Base-by-base conservation (phyloP, 352 stramenopile species). In the Globisporangium spinosum region DNA sequence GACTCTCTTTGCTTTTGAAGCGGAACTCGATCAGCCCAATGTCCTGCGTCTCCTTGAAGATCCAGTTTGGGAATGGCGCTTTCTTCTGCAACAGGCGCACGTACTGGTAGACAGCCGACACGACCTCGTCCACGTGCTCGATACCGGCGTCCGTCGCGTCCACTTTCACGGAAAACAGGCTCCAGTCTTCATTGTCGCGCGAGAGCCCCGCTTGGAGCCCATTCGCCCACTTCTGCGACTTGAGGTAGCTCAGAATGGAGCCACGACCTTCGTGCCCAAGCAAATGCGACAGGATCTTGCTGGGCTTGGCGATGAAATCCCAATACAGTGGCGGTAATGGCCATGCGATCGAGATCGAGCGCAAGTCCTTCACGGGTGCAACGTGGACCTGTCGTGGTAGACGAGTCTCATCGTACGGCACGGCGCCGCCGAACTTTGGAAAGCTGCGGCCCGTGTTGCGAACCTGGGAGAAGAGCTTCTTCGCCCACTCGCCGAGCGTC, bases 221-320 rank as follows among this genome's bases (percentile, higher is more conserved):
- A 81, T 95, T 80, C 1, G 80, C 84, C 82, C 82, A 91, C 61
- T 91, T 85, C 32, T 88, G 73, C 4, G 71, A 61, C 72, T 98
- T 98, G 35, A 99, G 73, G 67, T 93, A 94, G 34, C 90, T 97
- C 29, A 99, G 65, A 54, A 99, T 82, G 0, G 94, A 98, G 13
- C 91, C 93, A 0, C 75, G 75, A 22, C 90, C 94, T 87, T 99
- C 97, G 72, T 99, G 94, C 0, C 97, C 97, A 34, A 98, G 76
- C 20, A 98, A 77, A 71, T 98, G 93, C 32, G 84, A 87, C 38
- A 98, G 75, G 64, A 98, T 96, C 62, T 89, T 89, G 62, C 81
- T 90, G 0, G 83, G 83, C 59, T 89, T 91, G n/a, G 79, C 85
- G 64, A 85, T 45, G 62, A 82, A 91, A 9, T 82, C 72, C 56